Evolutionary conservation across 2,329 filamentous ascomycete species (phyloP).

Genomic region (Lasiodiplodia hormozganensis): DNA sequence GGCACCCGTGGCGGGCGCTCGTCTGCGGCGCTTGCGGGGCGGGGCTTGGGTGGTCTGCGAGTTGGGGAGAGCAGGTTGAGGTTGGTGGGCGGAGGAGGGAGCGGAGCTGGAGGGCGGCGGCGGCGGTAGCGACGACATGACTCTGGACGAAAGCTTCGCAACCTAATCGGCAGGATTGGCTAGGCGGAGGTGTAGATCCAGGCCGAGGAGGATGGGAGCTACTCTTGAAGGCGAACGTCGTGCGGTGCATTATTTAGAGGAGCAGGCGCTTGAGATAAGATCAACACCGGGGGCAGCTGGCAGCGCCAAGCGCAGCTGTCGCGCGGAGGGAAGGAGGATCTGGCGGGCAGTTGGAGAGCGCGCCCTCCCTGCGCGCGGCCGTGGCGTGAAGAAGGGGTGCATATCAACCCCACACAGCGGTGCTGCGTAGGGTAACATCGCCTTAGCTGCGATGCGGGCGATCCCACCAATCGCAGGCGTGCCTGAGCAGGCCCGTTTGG

Average conservation of each 20-base stretch:
- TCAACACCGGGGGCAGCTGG: slow-evolving; percentile 14
- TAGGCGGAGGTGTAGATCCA: slow-evolving; percentile 6
- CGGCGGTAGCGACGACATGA: slow-evolving; percentile 22
- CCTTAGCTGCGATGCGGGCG: slow-evolving; percentile 18
- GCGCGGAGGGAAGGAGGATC: slow-evolving; percentile 26
- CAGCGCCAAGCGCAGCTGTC: slow-evolving; percentile 5
- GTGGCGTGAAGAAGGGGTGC: slow-evolving; percentile 29
- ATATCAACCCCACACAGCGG: slow-evolving; percentile 26
- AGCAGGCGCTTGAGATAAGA: slow-evolving; percentile 16
- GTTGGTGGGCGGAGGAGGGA: neutral
- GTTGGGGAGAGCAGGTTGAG: neutral
- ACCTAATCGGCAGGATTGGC: slow-evolving; percentile 24
- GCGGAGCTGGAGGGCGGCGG: neutral
- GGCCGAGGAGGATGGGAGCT: slow-evolving; percentile 12
- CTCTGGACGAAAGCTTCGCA: slow-evolving; percentile 23
- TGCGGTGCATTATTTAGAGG: slow-evolving; percentile 25
- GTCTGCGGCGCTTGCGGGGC: slow-evolving; percentile 75
- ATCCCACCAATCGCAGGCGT: slow-evolving; percentile 23
- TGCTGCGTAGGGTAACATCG: slow-evolving; percentile 28
- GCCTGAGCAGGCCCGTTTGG: slow-evolving; percentile 24
- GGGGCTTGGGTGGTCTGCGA: slow-evolving; percentile 21
- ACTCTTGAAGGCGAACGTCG: slow-evolving; percentile 14
- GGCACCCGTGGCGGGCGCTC: slow-evolving; percentile 86
- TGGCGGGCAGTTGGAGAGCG: slow-evolving; percentile 18
- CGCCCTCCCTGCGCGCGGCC: slow-evolving; percentile 22